Base-by-base conservation (phyloP, 2,329 filamentous ascomycete species). In the Microdochium paspali region DNA sequence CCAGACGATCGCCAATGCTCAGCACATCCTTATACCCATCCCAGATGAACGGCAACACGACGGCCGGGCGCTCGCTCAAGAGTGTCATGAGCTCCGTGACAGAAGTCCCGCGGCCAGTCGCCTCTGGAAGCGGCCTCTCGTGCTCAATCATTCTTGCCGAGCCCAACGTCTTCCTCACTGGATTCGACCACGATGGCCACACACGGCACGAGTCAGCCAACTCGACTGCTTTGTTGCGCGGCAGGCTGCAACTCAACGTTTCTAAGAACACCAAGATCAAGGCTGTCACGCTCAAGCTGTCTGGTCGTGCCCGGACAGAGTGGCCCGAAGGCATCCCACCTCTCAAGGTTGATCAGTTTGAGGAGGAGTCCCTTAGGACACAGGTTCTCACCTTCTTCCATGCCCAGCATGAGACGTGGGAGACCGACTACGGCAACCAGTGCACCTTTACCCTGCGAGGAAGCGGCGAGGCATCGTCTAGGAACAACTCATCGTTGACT, bases 261-360 rank as follows among this genome's bases (percentile, higher is more conserved):
- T 84, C 86, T 43, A 97, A 97, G 62, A 86, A 87, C 54, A 82
- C 90, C 44, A 98, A 98, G 67, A 83, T 98, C 55, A 96, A 95
- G 70, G 85, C 88, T 3, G 79, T 98, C 23, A 90, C 86, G 5
- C 73, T 98, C 46, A 91, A 87, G 58, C 87, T 98, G 56, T 79
- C 84, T 35, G 93, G 91, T 25, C 85, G 82, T 61, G 88, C 90
- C 3, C 80, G 85, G 53, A 97, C 93, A 1, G 90, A 95, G 61
- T 98, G 93, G 93, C 91, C 93, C 15, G 93, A 97, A 70, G 89
- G 90, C 45, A 93, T 97, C 25, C 91, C 93, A 3, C 90, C 90
- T 0, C 77, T 84, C 49, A 95, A 95, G 64, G 77, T 84, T 1
- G 87, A 95, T 35, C 82, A 88, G 46, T 85, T 81, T 57, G 90